Conservation (phyloP, 805 yeast species). For the Wickerhamomyces bovis region DNA sequence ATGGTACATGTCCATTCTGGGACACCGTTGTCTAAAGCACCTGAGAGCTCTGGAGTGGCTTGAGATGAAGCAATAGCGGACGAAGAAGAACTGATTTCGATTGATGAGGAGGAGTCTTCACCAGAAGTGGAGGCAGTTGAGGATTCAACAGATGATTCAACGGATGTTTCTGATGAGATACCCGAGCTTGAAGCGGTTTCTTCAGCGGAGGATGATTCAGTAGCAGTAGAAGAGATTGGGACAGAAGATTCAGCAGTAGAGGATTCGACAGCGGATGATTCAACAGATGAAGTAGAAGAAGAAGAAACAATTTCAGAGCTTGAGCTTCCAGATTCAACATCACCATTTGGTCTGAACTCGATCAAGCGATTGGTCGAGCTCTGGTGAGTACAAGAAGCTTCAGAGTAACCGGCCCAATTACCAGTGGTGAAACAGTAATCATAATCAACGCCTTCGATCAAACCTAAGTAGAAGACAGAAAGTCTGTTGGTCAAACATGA, state of each 20-base stretch:
- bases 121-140: not conserved
- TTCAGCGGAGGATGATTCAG: too few relatives aligned
- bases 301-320: not conserved
- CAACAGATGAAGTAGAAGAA: too few relatives aligned
- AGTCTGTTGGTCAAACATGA: too few relatives aligned
- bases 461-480: too few relatives aligned
- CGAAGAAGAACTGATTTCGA: not conserved
- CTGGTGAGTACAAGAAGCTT: not conserved
- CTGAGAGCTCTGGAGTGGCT: constrained; percentile 2
- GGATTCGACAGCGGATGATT: not conserved
- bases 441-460: not conserved
- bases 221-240: not conserved
- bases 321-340: not conserved
- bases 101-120: not conserved
- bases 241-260: not conserved
- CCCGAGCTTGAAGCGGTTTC: too few relatives aligned
- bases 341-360: constrained; percentile 1
- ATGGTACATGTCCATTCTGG: constrained; percentile 12
- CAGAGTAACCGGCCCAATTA: constrained; percentile 3
- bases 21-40: constrained; percentile 7
- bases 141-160: not conserved
- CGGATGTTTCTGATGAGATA: too few relatives aligned
- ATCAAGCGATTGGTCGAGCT: not conserved
- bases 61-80: constrained; percentile 1
- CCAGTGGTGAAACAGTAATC: constrained; percentile 2